These are phyloP conservation scores for Biscutella auriculata DNA, from an alignment of 441 rosid genomes.

Conservation along the genomic window DNA sequence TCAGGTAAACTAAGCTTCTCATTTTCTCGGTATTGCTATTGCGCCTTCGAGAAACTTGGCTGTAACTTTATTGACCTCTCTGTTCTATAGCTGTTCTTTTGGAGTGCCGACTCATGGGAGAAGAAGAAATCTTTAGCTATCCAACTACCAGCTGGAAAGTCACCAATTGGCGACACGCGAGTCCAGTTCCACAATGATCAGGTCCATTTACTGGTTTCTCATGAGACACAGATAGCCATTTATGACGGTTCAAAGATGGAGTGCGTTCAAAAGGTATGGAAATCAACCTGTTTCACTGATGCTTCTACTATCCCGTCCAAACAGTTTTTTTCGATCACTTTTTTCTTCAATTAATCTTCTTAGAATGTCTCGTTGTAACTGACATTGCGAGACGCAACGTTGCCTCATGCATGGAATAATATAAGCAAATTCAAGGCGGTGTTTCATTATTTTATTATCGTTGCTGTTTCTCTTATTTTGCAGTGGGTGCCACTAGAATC, in stretches of 20 bases:
- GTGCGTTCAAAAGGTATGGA: conserved; percentile 38
- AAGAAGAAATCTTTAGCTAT: conserved; percentile 52
- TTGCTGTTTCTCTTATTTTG: neutral
- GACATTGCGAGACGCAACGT: neutral
- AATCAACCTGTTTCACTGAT: neutral
- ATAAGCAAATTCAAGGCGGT: neutral
- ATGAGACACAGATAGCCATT: conserved; percentile 54
- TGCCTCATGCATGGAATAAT: neutral
- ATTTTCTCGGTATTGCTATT: neutral
- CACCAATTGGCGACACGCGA: conserved; percentile 52
- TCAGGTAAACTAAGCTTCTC: conserved; percentile 24
- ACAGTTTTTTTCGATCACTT: too few relatives aligned
- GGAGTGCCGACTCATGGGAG: conserved; percentile 74
- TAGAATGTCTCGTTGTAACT: neutral
- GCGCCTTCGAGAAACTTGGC: neutral
- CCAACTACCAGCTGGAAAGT: conserved; percentile 44
- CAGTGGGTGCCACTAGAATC: conserved; percentile 69
- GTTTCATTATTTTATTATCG: neutral
- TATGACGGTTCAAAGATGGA: conserved; percentile 59
- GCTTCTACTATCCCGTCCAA: neutral
- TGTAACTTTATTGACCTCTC: neutral
- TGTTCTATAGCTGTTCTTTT: conserved; percentile 36
- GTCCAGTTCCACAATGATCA: conserved; percentile 74
- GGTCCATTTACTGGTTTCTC: conserved; percentile 50
- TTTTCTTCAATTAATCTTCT: too few relatives aligned